Base-by-base conservation (phyloP, 2,329 filamentous ascomycete species). In the Zymoseptoria passerinii region DNA sequence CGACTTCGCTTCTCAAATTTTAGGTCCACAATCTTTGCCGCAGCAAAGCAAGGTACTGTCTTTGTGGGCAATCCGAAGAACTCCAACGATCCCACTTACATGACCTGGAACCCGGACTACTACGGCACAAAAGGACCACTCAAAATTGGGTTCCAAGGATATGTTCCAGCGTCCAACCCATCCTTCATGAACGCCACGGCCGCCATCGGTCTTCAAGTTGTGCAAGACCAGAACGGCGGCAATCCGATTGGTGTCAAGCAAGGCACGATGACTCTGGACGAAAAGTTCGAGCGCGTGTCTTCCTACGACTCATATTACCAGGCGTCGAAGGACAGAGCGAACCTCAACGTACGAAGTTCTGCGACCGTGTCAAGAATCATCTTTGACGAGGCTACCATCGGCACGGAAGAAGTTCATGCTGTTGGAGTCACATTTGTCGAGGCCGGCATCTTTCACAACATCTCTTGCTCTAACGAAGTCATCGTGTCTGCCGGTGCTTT, bases 401-500 rank as follows among this genome's bases (percentile, higher is more conserved):
- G 53, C 7, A 55, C 35, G n/a, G 52, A 54, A n/a, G 50, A 58
- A 6, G 56, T 51, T 10, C 49, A 56, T 20, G 59, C 56, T 4
- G 53, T 58, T 9, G 61, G 61, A 13, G 61, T 63, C 10, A 61
- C 56, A 1, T 63, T 63, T 23, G 55, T 63, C 23, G 61, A 63
- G 51, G 44, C 54, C 28, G 61, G 58, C 28, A 27, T 58, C 48
- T 63, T 61, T 44, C 61, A 63, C 54, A 63, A 63, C 50, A 55
- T 63, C 40, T 61, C 58, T n/a, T 63, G 61, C 49, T 65, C 65
- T 1, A 72, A 74, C 48, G 78, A 80, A 62, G 74, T 80, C 40
- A 76, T 80, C 58, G 63, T 80, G 53, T 70, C 75, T 20, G 77
- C 70, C 7, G 84, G 84, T 19, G 78, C 82, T 1, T 87, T 82